Percentiles rank a stretch among this genome's conserved stretches.
Conservation (phyloP, 805 yeast genomes). For the Lipomyces yamadae region DNA sequence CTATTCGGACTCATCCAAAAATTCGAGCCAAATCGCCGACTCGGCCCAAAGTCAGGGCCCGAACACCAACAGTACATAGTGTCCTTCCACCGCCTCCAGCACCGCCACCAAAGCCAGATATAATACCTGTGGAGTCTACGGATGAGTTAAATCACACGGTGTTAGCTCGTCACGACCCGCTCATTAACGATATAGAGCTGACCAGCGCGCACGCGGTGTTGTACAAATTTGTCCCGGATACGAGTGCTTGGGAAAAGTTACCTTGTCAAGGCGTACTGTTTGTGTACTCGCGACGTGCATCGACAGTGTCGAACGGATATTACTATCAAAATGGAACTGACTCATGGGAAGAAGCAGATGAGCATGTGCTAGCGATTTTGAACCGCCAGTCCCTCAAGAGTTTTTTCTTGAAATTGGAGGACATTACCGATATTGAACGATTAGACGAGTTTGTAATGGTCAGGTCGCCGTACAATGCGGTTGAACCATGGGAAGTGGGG, state of each 20-base stretch:
- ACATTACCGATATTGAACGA: conserved; percentile 33
- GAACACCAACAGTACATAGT: background rate
- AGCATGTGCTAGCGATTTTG: conserved; percentile 27
- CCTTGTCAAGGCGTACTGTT: conserved; percentile 49
- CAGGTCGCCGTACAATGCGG: conserved; percentile 29
- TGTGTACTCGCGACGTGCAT: conserved; percentile 45
- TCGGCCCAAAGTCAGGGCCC: background rate
- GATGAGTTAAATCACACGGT: conserved; percentile 43
- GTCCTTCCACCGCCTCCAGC: conserved; percentile 9
- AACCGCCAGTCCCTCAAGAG: conserved; percentile 34
- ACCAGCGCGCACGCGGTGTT: conserved; percentile 50
- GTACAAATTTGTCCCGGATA: conserved; percentile 45
- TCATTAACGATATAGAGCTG: conserved; percentile 45
- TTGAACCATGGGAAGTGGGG: conserved; percentile 29
- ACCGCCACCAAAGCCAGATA: conserved; percentile 3
- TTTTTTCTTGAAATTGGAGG: conserved; percentile 27
- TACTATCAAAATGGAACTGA: conserved; percentile 14
- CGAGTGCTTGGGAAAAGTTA: conserved; percentile 48
- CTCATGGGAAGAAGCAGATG: conserved; percentile 21
- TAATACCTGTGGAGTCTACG: conserved; percentile 4
- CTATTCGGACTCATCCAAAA: background rate
- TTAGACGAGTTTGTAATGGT: conserved; percentile 34
- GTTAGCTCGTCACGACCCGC: conserved; percentile 46
- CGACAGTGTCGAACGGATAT: conserved; percentile 3
- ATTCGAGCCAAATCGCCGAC: conserved; percentile 4